Base-by-base conservation (phyloP, 192 early-diverging fungal genomes). In the Coemansia sp. region DNA sequence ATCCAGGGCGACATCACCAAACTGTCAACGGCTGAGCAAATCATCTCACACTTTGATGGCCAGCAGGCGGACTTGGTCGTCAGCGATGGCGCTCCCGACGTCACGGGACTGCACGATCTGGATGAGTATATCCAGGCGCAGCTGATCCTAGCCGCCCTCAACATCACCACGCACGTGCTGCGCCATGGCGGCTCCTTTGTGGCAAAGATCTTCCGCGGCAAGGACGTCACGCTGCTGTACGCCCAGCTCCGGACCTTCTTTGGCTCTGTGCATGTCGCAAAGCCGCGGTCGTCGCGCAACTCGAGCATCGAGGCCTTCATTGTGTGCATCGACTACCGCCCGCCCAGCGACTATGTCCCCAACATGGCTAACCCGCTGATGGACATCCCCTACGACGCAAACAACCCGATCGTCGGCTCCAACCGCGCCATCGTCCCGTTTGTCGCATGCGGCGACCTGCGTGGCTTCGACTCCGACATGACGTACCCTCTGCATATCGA, bases 61-160 rank as follows among this genome's bases (percentile, higher is more conserved):
- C 81, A 88, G 58, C 81, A 89, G 78, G 94, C 95, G 1, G 95
- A 98, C 69, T 80, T 98, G 71, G 95, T 98, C 33, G 90, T 99
- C 51, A 94, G 96, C 84, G 96, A 97, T 77, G 96, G 96, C 63
- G 95, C 95, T 18, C 94, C 95, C 20, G 95, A 97, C 74, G 95
- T 99, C 21, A 99, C 96, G 14, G 97, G 97, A 21, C 85, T 97
- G 36, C 96, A 98, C 76, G 98, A 98, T 68, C 94, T 98, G 87
- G 98, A 99, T 85, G 98, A 99, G 82, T 99, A 96, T 74, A 94
- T 98, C 69, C 98, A 99, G 69, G 95, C 96, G 9, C 96, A 99
- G 76, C 87, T 99, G 11, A 81, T 98, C 49, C 84, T 99, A 48
- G 95, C 96, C 1, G 92, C 98, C 9, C 88, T 98, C 63, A 98